phyloP scores from a whole-genome alignment of 139 green algal genomes.

The Chlorella sp. region DNA sequence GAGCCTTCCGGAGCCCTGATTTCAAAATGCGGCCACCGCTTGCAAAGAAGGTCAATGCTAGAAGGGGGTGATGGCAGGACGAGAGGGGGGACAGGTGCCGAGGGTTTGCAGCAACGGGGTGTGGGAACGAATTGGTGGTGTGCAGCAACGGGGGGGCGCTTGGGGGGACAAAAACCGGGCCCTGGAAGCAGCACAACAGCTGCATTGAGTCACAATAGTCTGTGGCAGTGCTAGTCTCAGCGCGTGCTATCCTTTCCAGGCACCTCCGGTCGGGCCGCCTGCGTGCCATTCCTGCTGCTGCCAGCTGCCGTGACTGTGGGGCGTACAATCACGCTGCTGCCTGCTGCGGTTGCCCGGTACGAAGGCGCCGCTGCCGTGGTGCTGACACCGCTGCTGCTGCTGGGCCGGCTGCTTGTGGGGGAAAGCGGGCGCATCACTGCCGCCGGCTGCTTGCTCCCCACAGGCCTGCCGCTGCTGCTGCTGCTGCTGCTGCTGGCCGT shows the following conservation, averaged over 20 bases:
- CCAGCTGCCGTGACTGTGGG: background rate
- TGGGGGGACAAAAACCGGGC: background rate
- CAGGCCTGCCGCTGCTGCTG: background rate
- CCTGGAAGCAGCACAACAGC: background rate
- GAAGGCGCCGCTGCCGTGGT: background rate
- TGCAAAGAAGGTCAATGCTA: too few species aligned
- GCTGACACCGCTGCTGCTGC: background rate
- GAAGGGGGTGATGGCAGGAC: too few species aligned
- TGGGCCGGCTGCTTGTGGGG: conserved; percentile 13
- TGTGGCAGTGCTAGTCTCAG: background rate
- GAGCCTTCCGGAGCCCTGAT: too few species aligned
- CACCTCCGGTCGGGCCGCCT: background rate
- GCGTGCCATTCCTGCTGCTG: background rate
- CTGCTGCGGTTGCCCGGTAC: background rate
- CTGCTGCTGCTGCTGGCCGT: background rate
- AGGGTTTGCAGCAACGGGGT: too few species aligned
- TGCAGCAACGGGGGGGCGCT: too few species aligned
- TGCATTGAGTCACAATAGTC: too few species aligned
- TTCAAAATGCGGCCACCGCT: too few species aligned
- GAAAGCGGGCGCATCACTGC: conserved; percentile 21
- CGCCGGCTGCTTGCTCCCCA: background rate
- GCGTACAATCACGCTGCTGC: conserved; percentile 7
- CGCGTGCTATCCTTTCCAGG: background rate
- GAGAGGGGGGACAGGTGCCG: too few species aligned
- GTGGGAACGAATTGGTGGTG: background rate